phyloP scores from a whole-genome alignment of 495 filamentous ascomycete species.

The Penicillium malachiteum region DNA sequence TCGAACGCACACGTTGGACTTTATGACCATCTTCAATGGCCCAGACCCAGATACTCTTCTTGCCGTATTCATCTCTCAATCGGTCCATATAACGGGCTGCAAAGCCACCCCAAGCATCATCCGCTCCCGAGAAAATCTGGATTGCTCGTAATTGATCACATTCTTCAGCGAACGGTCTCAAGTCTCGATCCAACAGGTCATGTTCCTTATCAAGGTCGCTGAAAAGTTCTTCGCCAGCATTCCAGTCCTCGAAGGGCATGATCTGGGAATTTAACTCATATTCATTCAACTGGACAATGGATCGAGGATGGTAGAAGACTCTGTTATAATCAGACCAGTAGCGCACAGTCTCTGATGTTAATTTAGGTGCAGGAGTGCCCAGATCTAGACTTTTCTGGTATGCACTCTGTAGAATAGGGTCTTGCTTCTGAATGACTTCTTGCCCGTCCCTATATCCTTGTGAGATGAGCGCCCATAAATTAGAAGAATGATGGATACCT shows the following conservation, averaged over 20 bases:
- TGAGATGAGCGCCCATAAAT: not conserved
- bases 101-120: slow-evolving; percentile 96
- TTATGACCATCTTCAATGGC: slow-evolving; percentile 66
- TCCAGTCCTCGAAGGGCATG: slow-evolving; percentile 82
- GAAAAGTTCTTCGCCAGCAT: slow-evolving; percentile 81
- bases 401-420: slow-evolving; percentile 62
- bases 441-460: slow-evolving; percentile 61
- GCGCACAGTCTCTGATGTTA: slow-evolving; percentile 69
- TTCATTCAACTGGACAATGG: slow-evolving; percentile 83
- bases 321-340: slow-evolving; percentile 97
- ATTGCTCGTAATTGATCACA: slow-evolving; percentile 89
- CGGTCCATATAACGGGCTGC: slow-evolving; percentile 73
- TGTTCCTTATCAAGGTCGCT: slow-evolving; percentile 75
- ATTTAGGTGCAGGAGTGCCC: slow-evolving; percentile 56
- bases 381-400: slow-evolving; percentile 78
- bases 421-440: slow-evolving; percentile 64
- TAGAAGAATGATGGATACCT: slow-evolving; percentile 14
- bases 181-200: slow-evolving; percentile 83
- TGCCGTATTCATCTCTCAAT: slow-evolving; percentile 87
- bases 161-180: slow-evolving; percentile 85
- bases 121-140: slow-evolving; percentile 72
- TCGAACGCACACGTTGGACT: slow-evolving; percentile 53
- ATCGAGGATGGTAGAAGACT: slow-evolving; percentile 87
- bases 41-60: slow-evolving; percentile 82
- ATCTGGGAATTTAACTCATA: slow-evolving; percentile 74